A percentile compares a stretch with the other conserved stretches of the same genome.
These are phyloP conservation scores for Trichosporon ovoides DNA, from an alignment of 1,284 basidiomycete species.

Conservation along the genomic window DNA sequence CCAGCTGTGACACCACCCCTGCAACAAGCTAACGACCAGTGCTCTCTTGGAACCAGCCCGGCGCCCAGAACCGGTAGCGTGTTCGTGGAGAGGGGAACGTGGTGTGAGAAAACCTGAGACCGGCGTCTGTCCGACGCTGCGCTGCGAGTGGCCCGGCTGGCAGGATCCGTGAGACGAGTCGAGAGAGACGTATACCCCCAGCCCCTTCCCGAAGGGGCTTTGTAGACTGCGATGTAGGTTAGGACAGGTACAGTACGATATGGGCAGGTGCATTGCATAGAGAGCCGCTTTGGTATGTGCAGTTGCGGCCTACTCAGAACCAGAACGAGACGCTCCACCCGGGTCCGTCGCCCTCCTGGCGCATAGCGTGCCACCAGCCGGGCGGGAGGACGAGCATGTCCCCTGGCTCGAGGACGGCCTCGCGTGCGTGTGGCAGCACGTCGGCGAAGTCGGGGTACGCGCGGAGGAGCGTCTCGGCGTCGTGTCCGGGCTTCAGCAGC, in stretches of 20 bases:
- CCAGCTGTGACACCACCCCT: neutral
- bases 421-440: constrained; percentile 62
- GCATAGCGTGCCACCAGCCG: constrained; percentile 91
- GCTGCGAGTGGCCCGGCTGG: neutral
- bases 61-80: constrained; percentile 12
- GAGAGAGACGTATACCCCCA: no score
- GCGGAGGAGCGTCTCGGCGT: neutral
- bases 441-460: constrained; percentile 53
- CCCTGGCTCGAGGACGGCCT: constrained; percentile 65
- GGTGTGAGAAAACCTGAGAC: neutral
- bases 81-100: neutral
- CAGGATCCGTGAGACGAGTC: neutral
- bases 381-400: constrained; percentile 82
- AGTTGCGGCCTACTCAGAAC: constrained; percentile 40
- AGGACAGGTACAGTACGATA: no score
- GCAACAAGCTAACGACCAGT: constrained; percentile 57
- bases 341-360: constrained; percentile 56
- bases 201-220: no score
- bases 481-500: constrained; percentile 30
- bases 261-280: neutral
- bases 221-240: constrained; percentile 16
- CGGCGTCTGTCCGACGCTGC: neutral
- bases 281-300: no score
- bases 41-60: constrained; percentile 73
- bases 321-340: constrained; percentile 49